phyloP scores from a whole-genome alignment of 768 basidiomycete genomes.

The Termitomyces sp. region DNA sequence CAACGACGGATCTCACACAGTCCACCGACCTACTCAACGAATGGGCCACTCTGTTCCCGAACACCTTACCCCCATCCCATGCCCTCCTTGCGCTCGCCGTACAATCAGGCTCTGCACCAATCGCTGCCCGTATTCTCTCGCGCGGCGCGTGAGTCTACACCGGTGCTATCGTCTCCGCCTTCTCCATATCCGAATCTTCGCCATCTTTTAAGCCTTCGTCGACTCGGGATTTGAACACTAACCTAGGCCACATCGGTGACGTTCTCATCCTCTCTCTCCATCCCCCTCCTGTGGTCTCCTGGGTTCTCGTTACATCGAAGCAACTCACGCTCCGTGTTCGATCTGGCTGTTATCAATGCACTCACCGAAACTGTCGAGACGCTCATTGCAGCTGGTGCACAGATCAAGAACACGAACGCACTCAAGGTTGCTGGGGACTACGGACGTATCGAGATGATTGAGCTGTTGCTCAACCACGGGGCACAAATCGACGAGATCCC shows the following conservation, averaged over 20 bases:
- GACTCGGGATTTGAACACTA: conserved; percentile 9
- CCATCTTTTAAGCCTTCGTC: conserved; percentile 10
- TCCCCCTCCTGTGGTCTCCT: background rate
- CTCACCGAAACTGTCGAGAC: background rate
- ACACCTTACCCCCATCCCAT: background rate
- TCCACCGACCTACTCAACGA: conserved; percentile 3
- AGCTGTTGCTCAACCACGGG: conserved; percentile 10
- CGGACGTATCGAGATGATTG: conserved; percentile 10
- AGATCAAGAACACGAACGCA: conserved; percentile 10
- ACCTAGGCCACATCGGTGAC: conserved; percentile 10
- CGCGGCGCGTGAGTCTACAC: conserved; percentile 3
- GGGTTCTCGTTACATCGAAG: conserved; percentile 3
- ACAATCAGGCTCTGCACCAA: background rate
- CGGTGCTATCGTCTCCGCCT: conserved; percentile 6
- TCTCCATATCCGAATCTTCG: background rate
- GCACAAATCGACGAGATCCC: conserved; percentile 14
- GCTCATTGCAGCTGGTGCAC: conserved; percentile 7
- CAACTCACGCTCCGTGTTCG: conserved; percentile 7
- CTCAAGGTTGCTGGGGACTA: conserved; percentile 13
- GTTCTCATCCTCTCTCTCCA: conserved; percentile 9
- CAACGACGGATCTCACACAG: background rate
- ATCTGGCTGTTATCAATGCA: conserved; percentile 9
- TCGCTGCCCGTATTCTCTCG: conserved; percentile 7
- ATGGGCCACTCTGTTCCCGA: background rate
- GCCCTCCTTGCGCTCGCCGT: conserved; percentile 3